Conservation (phyloP, 306 rosid genomes). For the Trifolium fragiferum region DNA sequence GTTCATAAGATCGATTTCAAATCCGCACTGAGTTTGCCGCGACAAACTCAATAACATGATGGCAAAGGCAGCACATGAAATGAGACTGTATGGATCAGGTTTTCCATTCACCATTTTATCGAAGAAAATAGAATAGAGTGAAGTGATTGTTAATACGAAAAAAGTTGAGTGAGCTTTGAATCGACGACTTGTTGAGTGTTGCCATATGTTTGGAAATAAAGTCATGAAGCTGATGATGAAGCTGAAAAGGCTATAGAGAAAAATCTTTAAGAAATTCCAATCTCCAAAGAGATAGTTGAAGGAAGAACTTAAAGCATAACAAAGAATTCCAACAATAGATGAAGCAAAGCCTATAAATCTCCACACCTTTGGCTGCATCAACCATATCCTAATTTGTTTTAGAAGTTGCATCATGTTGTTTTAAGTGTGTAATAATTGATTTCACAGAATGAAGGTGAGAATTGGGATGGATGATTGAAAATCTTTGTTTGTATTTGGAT, state of each 20-base stretch:
- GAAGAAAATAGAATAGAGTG: neutral
- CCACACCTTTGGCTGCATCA: neutral
- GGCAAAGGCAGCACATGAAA: too few relatives aligned
- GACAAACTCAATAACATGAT: too few relatives aligned
- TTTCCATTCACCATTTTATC: neutral
- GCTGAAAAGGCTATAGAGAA: neutral
- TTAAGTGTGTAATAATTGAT: too few relatives aligned
- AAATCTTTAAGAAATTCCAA: neutral
- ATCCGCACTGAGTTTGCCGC: too few relatives aligned
- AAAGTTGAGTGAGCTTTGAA: neutral
- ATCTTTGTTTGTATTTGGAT: too few relatives aligned
- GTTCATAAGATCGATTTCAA: too few relatives aligned
- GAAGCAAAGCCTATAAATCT: neutral
- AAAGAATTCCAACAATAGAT: neutral
- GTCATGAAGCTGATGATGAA: neutral
- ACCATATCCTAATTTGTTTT: neutral
- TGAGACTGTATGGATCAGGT: too few relatives aligned
- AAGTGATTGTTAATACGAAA: neutral
- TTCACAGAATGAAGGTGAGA: too few relatives aligned
- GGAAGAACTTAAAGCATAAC: slow-evolving; percentile 30
- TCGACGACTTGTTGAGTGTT: neutral
- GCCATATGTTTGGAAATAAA: slow-evolving; percentile 7
- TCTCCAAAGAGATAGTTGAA: slow-evolving; percentile 18
- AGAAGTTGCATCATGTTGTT: too few relatives aligned
- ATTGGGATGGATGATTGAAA: too few relatives aligned